Base-by-base conservation (phyloP, 2,329 filamentous ascomycete genomes). In the Elsinoe australis region DNA sequence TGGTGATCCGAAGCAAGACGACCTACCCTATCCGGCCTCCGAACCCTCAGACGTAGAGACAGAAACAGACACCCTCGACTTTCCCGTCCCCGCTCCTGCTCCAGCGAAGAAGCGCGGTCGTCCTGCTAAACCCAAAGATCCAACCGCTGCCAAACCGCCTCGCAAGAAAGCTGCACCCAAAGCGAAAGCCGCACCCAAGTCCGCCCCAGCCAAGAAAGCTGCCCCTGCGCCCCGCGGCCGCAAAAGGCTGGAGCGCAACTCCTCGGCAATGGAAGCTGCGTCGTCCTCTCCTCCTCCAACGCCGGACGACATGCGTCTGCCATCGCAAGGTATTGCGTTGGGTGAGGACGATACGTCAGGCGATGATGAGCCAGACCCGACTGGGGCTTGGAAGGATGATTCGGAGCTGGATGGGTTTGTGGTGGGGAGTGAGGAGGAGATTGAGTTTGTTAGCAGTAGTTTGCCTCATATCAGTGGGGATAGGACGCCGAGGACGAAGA, bases 371-470 rank as follows among this genome's bases (percentile, higher is more conserved):
- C 59, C 61, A 18, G 36, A 55, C 2, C 64, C 69, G 45, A 64
- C 70, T 17, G 65, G 67, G 15, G 66, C 67, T 36, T 65, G 69
- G 33, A 61, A 64, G 31, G 49, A 63, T 3, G 69, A 71, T 51
- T 72, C 68, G 4, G 70, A 73, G 36, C 62, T 72, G 3, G 59
- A 61, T 7, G 67, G 64, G 47, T 73, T 73, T 54, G 65, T 73
- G 36, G 69, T 65, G 0, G 66, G 64, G 22, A 66, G 66, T n/a
- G 67, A 68, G 21, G 66, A 68, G 22, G 60, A 65, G 4, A 54
- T 64, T 18, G 60, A 60, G 35, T 53, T 58, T 31, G 53, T 51
- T 9, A 59, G 57, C 22, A 61, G 58, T n/a, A 62, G 58, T 10
- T 49, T 59, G 49, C 54, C 54, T 9, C 47, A 34, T 5, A 53